These are phyloP conservation scores for Tirmania nivea DNA, from an alignment of 495 filamentous ascomycete species.

Conservation along the genomic window DNA sequence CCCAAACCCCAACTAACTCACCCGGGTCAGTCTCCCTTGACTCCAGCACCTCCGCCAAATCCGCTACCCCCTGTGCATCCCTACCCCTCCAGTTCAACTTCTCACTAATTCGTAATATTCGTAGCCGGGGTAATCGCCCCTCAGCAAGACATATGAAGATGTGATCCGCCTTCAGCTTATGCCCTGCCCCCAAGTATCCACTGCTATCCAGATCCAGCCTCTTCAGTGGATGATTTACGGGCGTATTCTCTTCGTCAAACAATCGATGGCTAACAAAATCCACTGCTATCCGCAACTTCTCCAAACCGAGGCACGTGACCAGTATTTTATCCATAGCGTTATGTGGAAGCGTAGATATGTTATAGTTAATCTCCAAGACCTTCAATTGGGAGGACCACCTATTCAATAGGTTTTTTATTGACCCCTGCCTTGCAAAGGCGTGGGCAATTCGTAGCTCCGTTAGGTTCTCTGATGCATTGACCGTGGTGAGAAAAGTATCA, in stretches of 20 bases:
- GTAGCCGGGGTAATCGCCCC: constrained; percentile 16
- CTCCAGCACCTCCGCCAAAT: constrained; percentile 23
- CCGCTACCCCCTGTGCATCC: constrained; percentile 10
- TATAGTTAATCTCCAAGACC: constrained; percentile 12
- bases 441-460: constrained; percentile 21
- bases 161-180: constrained; percentile 17
- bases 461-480: constrained; percentile 19
- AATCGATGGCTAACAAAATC: constrained; percentile 22
- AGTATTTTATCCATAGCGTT: constrained; percentile 22
- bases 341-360: constrained; percentile 17
- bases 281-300: constrained; percentile 20
- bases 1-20: constrained; percentile 12
- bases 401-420: constrained; percentile 9
- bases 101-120: constrained; percentile 21
- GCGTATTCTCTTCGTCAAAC: constrained; percentile 18
- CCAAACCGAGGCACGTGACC: constrained; percentile 17
- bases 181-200: constrained; percentile 15
- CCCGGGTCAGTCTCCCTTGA: constrained; percentile 11
- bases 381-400: constrained; percentile 16
- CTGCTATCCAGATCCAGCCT: constrained; percentile 22
- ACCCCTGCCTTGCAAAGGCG: constrained; percentile 11
- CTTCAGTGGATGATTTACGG: constrained; percentile 17
- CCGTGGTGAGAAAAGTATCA: constrained; percentile 23
- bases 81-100: constrained; percentile 19
- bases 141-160: constrained; percentile 23